Evolutionary conservation across 1,284 basidiomycete species (phyloP), one percentile per base, ranked within the genome.

Genomic region (Cryptococcus maquisensis): DNA sequence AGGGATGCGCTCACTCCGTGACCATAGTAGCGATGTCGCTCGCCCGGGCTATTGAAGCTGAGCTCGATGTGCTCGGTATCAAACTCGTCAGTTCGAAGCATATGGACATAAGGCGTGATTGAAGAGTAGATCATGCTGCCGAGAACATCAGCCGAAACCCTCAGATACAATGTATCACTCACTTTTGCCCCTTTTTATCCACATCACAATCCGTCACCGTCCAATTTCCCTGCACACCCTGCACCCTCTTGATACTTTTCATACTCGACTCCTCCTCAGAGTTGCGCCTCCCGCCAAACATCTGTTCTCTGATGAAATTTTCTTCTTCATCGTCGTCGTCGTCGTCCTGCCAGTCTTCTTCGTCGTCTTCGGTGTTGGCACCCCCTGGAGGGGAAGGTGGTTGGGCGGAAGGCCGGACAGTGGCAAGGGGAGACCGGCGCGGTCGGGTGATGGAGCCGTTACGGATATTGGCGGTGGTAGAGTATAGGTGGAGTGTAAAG

Each of bases 121-220:
- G 86, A 90, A 23, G 88, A 88, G 74, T 98, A 98, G 55, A 97
- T 91, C 79, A 98, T 86, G 66, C 90, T 90, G 54, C 43, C 23
- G 48, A 18, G 48, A 18, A 24, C 21, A 58, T 54, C 35, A 53
- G 53, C 50, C 45, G 52, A 58, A 46, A 52, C 32, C 49, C 42
- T 49, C 26, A 49, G 10, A 26, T 32, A 38, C 6, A 7, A 49
- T 24, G 44, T 49, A 6, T 3, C 16, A 66, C 69, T 46, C 47
- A 85, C 90, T 88, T 86, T 74, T 93, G 84, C 58, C 96, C 98
- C 69, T 94, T 86, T 4, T 88, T 88, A 57, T 88, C 91, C 10
- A 96, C 79, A 73, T 97, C 91, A 13, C 91, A 92, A 75, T 98
- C 95, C 2, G 93, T 95, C 52, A 96, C 87, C 0, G 93, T 95